These are phyloP conservation scores for Lotus japonicus DNA, from an alignment of 306 rosid species.

Conservation along the genomic window DNA sequence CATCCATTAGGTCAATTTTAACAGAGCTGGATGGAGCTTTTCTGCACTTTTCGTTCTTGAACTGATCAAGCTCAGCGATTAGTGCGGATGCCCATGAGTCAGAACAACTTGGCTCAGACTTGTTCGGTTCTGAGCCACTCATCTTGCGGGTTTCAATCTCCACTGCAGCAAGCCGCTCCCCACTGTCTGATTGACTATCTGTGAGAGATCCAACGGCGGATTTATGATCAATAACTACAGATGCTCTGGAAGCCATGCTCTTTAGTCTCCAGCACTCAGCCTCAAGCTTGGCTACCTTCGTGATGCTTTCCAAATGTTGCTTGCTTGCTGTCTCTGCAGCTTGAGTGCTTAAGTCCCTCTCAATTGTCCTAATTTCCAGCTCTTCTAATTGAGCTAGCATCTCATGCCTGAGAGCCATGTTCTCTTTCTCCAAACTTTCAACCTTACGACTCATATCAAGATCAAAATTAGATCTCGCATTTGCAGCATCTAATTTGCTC, in stretches of 20 bases:
- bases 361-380: conserved; percentile 71
- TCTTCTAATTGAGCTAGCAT: conserved; percentile 62
- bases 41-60: conserved; percentile 62
- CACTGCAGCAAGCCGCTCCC: conserved; percentile 41
- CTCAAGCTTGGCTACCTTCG: conserved; percentile 84
- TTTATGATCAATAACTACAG: conserved; percentile 47
- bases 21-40: conserved; percentile 44
- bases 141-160: conserved; percentile 44
- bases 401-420: conserved; percentile 60
- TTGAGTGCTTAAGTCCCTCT: conserved; percentile 88
- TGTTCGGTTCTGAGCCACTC: conserved; percentile 44
- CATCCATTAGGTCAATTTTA: conserved; percentile 83
- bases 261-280: conserved; percentile 83
- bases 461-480: conserved; percentile 37
- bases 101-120: conserved; percentile 53
- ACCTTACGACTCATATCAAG: conserved; percentile 45
- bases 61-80: conserved; percentile 75
- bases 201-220: conserved; percentile 61
- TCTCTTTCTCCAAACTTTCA: conserved; percentile 65
- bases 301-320: conserved; percentile 86
- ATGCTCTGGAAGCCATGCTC: conserved; percentile 36
- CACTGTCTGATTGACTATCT: conserved; percentile 72
- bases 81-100: conserved; percentile 77
- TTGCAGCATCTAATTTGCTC: conserved; percentile 41
- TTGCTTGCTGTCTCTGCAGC: conserved; percentile 95